phyloP scores from a whole-genome alignment of 805 yeast genomes.

The Starmerella potacharoeniae region DNA sequence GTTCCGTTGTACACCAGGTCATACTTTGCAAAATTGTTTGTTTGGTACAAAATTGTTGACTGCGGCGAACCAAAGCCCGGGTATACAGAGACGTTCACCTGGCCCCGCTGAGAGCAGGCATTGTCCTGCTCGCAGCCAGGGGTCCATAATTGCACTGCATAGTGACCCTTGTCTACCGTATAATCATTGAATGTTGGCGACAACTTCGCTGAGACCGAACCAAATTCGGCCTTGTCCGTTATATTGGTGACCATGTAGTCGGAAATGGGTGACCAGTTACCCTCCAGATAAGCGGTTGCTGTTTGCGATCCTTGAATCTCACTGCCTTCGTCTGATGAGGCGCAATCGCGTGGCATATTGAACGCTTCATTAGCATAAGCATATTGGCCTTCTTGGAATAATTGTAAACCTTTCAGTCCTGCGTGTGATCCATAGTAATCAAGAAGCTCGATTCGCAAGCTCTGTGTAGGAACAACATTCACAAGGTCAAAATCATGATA shows the following conservation, averaged over 20 bases:
- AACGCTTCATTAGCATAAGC: slow-evolving; percentile 66
- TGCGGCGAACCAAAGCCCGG: slow-evolving; percentile 36
- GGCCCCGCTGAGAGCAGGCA: slow-evolving; percentile 61
- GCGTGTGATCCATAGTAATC: slow-evolving; percentile 61
- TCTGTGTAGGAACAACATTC: slow-evolving; percentile 48
- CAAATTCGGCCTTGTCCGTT: slow-evolving; percentile 26
- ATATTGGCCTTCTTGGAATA: slow-evolving; percentile 46
- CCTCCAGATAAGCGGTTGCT: slow-evolving; percentile 9
- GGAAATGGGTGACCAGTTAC: slow-evolving; percentile 22
- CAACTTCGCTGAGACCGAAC: slow-evolving; percentile 37
- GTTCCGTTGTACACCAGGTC: slow-evolving; percentile 67
- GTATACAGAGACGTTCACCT: slow-evolving; percentile 61
- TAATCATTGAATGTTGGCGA: slow-evolving; percentile 44
- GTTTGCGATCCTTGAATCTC: neutral
- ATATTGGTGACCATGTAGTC: slow-evolving; percentile 25
- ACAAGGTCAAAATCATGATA: slow-evolving; percentile 78
- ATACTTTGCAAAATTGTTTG: slow-evolving; percentile 67
- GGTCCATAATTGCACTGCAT: slow-evolving; percentile 61
- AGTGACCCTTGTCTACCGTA: slow-evolving; percentile 54
- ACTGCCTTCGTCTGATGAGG: neutral
- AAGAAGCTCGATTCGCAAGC: slow-evolving; percentile 51
- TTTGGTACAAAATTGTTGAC: slow-evolving; percentile 55
- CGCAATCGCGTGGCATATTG: slow-evolving; percentile 26
- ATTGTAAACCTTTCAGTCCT: slow-evolving; percentile 59
- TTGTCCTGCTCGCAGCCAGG: slow-evolving; percentile 71